Evolutionary conservation across 768 basidiomycete species (phyloP), one percentile per base, ranked within the genome.

Genomic region (Mrakia gelida): DNA sequence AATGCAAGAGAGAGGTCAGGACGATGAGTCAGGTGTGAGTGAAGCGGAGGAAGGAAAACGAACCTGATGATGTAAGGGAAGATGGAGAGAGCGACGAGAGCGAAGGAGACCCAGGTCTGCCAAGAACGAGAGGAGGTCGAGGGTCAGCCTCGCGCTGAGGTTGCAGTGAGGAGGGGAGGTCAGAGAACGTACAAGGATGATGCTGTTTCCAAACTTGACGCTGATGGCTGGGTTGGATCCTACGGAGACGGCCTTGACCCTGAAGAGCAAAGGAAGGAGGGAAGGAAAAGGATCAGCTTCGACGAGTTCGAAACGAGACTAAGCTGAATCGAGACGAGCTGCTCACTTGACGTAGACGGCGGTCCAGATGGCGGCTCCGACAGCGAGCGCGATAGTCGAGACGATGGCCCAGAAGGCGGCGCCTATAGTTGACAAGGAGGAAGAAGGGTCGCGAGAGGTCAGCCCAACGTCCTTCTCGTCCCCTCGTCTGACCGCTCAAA

Each of bases 281-380:
- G 73, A 38, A 1, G 26, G 28, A 7, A 26, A 15, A 3, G 13
- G 8, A 9, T 43, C 41, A 45, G 28, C n/a, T 5, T 26, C 10
- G 32, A 13, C 28, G 71, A 26, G 45, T 1, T 45, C 45, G 45
- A 45, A 45, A 7, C 45, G 45, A 45, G 45, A 45, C 45, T 10
- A 13, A 45, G 45, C 15, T 11, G 45, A n/a, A n/a, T n/a, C n/a
- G 62, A 21, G 11, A 38, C 8, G 8, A 10, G 26, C 18, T 11
- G 49, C 73, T 41, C n/a, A 73, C 77, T 78, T 73, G 32, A 71
- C 49, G 49, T 41, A 78, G 52, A 73, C 38, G 6, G 77, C 71
- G 5, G 77, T 78, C 77, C 77, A 78, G 34, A 78, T 73, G 54
- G 73, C 65, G 6, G 77, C 71, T 3, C 77, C 77, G 54, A 78